Conservation (phyloP, 73 alveolate species). For the Paramecium caudatum region DNA sequence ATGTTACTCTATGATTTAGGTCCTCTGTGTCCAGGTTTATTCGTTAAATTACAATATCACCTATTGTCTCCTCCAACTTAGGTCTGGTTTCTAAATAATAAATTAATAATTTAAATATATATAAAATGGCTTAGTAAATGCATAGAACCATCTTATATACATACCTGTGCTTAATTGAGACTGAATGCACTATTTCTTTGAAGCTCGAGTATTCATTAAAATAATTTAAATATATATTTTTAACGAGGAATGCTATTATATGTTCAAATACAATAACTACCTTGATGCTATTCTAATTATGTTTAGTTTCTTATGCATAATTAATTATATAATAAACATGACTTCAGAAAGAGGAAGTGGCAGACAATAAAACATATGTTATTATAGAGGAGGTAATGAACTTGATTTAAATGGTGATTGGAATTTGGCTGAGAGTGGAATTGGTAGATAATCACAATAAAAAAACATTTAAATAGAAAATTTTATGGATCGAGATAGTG, state of each 20-base stretch:
- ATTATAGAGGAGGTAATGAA: constrained; percentile 5
- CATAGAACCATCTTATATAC: constrained; percentile 1
- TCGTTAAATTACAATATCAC: neutral
- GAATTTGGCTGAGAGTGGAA: neutral
- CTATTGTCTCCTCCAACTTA: constrained; percentile 19
- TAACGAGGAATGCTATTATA: neutral
- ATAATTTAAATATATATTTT: neutral
- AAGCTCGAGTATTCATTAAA: constrained; percentile 37
- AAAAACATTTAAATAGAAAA: neutral
- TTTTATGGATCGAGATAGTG: constrained; percentile 46
- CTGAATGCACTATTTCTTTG: constrained; percentile 14
- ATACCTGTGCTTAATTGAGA: neutral
- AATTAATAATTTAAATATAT: constrained; percentile 27
- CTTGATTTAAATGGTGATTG: neutral
- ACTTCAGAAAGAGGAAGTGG: constrained; percentile 7
- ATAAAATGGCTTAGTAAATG: neutral
- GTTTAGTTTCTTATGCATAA: neutral
- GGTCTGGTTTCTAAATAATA: constrained; percentile 34
- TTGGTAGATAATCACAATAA: neutral
- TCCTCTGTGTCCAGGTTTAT: neutral
- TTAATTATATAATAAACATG: neutral
- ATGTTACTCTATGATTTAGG: neutral
- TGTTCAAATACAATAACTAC: too few relatives aligned
- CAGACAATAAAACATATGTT: neutral
- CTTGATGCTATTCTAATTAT: too few relatives aligned